These are phyloP conservation scores for Haplographium delicatum DNA, from an alignment of 495 filamentous ascomycete species.

Conservation along the genomic window DNA sequence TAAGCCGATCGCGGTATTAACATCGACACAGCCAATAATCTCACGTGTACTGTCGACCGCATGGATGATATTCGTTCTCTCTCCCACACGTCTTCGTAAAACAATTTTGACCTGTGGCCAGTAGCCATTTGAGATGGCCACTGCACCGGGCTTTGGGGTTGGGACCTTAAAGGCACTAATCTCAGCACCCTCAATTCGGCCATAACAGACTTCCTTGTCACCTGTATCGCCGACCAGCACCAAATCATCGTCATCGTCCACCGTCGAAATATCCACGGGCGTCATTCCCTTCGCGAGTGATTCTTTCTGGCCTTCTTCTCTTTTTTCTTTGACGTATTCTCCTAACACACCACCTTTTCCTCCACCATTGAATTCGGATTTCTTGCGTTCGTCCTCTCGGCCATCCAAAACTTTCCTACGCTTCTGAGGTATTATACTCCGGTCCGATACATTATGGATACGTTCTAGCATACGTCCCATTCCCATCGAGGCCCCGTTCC, in stretches of 20 bases:
- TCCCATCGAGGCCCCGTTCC: conserved; percentile 21
- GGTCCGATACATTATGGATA: conserved; percentile 65
- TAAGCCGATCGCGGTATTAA: conserved; percentile 60
- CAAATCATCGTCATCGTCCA: conserved; percentile 50
- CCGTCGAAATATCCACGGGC: conserved; percentile 39
- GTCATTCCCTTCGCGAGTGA: conserved; percentile 23
- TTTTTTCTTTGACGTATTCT: conserved; percentile 55
- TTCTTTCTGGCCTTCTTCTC: conserved; percentile 40
- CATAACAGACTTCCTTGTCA: conserved; percentile 76
- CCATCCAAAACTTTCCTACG: conserved; percentile 55
- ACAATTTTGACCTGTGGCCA: conserved; percentile 74
- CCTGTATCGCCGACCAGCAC: conserved; percentile 36
- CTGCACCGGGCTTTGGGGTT: conserved; percentile 52
- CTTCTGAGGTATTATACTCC: conserved; percentile 58
- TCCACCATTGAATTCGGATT: conserved; percentile 34
- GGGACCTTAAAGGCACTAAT: conserved; percentile 66
- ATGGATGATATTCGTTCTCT: conserved; percentile 51
- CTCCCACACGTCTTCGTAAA: conserved; percentile 50
- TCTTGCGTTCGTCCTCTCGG: conserved; percentile 29
- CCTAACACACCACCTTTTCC: conserved; percentile 55
- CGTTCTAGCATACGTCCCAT: conserved; percentile 55
- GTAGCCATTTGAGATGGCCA: conserved; percentile 40
- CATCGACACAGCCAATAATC: conserved; percentile 71
- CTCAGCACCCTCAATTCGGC: conserved; percentile 63
- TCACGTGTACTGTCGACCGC: conserved; percentile 64